A percentile compares a stretch with the other conserved stretches of the same genome.
Conservation (phyloP, 805 yeast genomes). For the Ogataea neopini region DNA sequence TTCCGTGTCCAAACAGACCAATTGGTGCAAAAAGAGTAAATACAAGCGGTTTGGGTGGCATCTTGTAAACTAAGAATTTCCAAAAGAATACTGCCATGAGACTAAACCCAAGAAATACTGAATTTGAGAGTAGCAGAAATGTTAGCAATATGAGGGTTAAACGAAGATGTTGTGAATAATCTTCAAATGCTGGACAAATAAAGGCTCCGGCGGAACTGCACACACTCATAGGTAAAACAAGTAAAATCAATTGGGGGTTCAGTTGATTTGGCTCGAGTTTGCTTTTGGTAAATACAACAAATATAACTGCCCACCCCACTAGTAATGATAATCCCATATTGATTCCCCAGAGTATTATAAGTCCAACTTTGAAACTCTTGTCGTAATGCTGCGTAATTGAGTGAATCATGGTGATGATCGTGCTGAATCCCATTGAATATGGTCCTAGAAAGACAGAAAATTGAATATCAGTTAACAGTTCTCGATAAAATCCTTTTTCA, state of each 20-base stretch:
- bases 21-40: slow-evolving; percentile 71
- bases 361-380: slow-evolving; percentile 37
- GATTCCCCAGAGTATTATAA: slow-evolving; percentile 68
- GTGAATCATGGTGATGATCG: slow-evolving; percentile 59
- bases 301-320: slow-evolving; percentile 60
- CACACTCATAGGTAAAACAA: slow-evolving; percentile 76
- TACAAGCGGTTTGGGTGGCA: slow-evolving; percentile 53
- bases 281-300: slow-evolving; percentile 44
- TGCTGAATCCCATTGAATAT: slow-evolving; percentile 75
- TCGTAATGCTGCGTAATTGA: slow-evolving; percentile 39
- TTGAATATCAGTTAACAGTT: slow-evolving; percentile 40
- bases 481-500: slow-evolving; percentile 25
- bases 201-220: slow-evolving; percentile 65
- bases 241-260: slow-evolving; percentile 62
- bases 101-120: slow-evolving; percentile 59
- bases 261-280: slow-evolving; percentile 37
- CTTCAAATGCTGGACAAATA: slow-evolving; percentile 46
- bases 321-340: slow-evolving; percentile 53
- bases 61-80: slow-evolving; percentile 55
- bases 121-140: slow-evolving; percentile 68
- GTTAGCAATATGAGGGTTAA: slow-evolving; percentile 55
- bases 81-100: slow-evolving; percentile 58
- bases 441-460: slow-evolving; percentile 71
- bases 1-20: slow-evolving; percentile 86
- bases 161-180: slow-evolving; percentile 36